Conservation (phyloP, 164 flowering plant genomes). For the Brasenia schreberi region DNA sequence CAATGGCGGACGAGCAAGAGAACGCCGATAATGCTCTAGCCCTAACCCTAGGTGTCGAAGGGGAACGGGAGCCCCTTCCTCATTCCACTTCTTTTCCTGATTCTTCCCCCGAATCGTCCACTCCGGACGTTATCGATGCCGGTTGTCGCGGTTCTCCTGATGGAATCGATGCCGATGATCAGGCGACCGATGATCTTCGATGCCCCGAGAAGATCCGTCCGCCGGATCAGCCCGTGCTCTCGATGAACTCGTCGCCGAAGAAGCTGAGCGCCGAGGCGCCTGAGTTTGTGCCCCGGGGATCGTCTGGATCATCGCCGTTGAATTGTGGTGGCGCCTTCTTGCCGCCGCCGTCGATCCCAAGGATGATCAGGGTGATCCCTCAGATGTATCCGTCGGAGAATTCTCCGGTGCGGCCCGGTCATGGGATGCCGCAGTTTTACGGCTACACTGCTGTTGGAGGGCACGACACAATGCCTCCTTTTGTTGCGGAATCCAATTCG, state of each 20-base stretch:
- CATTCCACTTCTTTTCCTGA: not conserved
- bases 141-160: not conserved
- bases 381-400: conserved; percentile 18
- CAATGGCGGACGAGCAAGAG: not conserved
- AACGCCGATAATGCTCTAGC: not conserved
- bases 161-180: not conserved
- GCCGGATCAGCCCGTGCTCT: not conserved
- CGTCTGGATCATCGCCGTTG: conserved; percentile 1
- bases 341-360: conserved; percentile 15
- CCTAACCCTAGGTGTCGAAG: not conserved
- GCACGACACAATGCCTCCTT: conserved; percentile 9
- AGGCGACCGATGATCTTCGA: not conserved
- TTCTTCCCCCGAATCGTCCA: not conserved
- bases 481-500: not conserved
- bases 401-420: conserved; percentile 14
- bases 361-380: conserved; percentile 5
- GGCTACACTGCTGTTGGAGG: conserved; percentile 7
- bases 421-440: not conserved
- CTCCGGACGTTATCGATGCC: not conserved
- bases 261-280: conserved; percentile 69
- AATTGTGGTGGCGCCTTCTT: conserved; percentile 2
- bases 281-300: conserved; percentile 49
- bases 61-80: not conserved
- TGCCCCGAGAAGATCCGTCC: not conserved
- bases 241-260: not conserved